These are phyloP conservation scores for Apiospora pterosperma DNA, from an alignment of 2,329 filamentous ascomycete genomes.

Conservation along the genomic window DNA sequence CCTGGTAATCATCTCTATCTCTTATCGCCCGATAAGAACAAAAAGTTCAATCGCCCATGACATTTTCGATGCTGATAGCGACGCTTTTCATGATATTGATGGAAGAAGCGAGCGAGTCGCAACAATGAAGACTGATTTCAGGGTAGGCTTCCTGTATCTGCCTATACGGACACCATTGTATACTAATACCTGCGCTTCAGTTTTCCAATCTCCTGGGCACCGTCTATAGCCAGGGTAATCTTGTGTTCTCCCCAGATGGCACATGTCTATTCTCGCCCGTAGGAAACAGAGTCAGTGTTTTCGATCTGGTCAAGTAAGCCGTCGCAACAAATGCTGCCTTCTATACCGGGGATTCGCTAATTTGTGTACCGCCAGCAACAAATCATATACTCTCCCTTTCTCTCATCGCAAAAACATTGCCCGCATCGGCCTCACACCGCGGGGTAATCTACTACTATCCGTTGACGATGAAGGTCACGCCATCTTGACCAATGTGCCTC, in stretches of 20 bases:
- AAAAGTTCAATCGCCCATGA: not conserved
- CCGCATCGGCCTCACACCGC: slow-evolving; percentile 81
- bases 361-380: slow-evolving; percentile 60
- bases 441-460: slow-evolving; percentile 87
- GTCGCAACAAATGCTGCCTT: not conserved
- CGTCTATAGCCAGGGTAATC: slow-evolving; percentile 96
- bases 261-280: slow-evolving; percentile 94
- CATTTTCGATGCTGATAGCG: not conserved
- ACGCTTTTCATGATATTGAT: not conserved
- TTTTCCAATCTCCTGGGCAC: slow-evolving; percentile 98
- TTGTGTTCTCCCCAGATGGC: slow-evolving; percentile 94
- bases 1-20: not conserved
- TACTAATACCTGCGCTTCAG: slow-evolving; percentile 43
- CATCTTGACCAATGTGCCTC: slow-evolving; percentile 85
- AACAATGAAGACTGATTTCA: slow-evolving; percentile 98
- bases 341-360: not conserved
- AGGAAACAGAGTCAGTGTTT: slow-evolving; percentile 92
- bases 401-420: slow-evolving; percentile 92
- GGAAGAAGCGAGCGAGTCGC: slow-evolving; percentile 10
- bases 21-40: slow-evolving; percentile 3
- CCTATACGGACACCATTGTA: not conserved
- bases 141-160: slow-evolving; percentile 52
- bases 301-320: slow-evolving; percentile 87
- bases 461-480: slow-evolving; percentile 93
- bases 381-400: slow-evolving; percentile 83